phyloP scores from a whole-genome alignment of 306 rosid species.

The Dicorynia guianensis region DNA sequence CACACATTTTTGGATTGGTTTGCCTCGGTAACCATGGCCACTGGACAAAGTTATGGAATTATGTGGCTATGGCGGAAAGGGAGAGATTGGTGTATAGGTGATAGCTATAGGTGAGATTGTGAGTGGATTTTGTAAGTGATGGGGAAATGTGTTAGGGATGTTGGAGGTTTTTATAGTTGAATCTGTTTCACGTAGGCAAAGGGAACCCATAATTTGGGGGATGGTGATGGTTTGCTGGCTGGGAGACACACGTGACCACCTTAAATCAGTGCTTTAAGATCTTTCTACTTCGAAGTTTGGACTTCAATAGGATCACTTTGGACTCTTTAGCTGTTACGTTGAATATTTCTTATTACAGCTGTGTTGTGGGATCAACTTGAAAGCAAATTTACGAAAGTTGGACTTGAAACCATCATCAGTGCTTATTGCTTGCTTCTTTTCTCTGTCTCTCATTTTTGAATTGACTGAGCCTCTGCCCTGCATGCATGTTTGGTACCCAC shows the following conservation, averaged over 20 bases:
- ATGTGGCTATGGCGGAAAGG: slow-evolving; percentile 38
- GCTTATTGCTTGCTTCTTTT: background rate
- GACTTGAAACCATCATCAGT: slow-evolving; percentile 30
- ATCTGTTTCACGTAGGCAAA: slow-evolving; percentile 45
- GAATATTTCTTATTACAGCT: slow-evolving; percentile 15
- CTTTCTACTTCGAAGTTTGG: slow-evolving; percentile 47
- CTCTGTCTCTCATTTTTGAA: background rate
- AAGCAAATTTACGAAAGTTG: slow-evolving; percentile 41
- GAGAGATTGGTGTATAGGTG: background rate
- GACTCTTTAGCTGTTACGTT: slow-evolving; percentile 22
- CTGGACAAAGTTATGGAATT: background rate
- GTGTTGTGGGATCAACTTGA: background rate
- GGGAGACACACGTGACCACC: slow-evolving; percentile 69
- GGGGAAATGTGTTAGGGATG: slow-evolving; percentile 29
- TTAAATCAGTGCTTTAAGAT: slow-evolving; percentile 50
- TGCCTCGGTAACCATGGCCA: slow-evolving; percentile 66
- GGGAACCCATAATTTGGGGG: slow-evolving; percentile 44
- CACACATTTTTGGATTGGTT: slow-evolving; percentile 64
- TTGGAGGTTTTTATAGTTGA: slow-evolving; percentile 41
- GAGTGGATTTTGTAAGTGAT: slow-evolving; percentile 10
- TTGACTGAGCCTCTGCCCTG: slow-evolving; percentile 25
- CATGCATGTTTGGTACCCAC: slow-evolving; percentile 42
- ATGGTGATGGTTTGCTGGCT: slow-evolving; percentile 57
- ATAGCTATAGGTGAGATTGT: background rate
- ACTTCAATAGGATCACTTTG: slow-evolving; percentile 44